Conservation (phyloP, 2,329 filamentous ascomycete genomes). For the Nigrospora oryzae region DNA sequence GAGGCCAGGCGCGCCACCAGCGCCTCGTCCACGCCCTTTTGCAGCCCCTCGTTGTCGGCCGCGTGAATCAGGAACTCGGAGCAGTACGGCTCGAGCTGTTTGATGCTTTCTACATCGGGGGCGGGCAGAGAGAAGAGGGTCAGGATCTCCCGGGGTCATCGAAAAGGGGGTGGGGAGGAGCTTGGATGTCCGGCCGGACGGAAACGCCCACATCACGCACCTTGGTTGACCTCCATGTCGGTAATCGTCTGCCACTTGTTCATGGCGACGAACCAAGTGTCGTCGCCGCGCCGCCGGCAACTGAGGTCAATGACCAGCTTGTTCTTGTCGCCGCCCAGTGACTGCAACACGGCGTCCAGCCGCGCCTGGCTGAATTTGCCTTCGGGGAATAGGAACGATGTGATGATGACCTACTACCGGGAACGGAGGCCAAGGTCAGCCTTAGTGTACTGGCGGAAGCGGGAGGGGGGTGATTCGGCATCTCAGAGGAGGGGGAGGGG, state of each 20-base stretch:
- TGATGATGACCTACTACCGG: slow-evolving; percentile 77
- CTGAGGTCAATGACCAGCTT: slow-evolving; percentile 94
- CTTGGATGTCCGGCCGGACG: not conserved
- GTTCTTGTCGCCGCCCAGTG: slow-evolving; percentile 63
- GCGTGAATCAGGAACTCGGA: slow-evolving; percentile 96
- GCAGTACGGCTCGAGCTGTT: slow-evolving; percentile 78
- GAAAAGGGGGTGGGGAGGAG: not conserved
- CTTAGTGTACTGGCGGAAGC: too few species aligned
- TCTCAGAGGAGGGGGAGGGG: too few species aligned
- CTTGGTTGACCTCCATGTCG: slow-evolving; percentile 85
- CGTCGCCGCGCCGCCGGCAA: slow-evolving; percentile 64
- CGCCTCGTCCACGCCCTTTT: slow-evolving; percentile 81
- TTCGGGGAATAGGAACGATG: slow-evolving; percentile 84
- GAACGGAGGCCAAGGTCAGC: too few species aligned
- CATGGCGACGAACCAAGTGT: slow-evolving; percentile 94
- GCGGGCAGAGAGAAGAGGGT: not conserved
- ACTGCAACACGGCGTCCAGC: slow-evolving; percentile 63
- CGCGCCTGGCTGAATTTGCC: slow-evolving; percentile 72
- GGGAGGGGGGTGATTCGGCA: too few species aligned
- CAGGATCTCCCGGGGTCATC: not conserved
- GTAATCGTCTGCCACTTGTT: slow-evolving; percentile 99
- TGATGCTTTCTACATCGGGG: slow-evolving; percentile 61
- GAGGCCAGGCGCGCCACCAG: slow-evolving; percentile 68
- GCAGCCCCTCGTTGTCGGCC: slow-evolving; percentile 91
- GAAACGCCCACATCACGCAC: slow-evolving; percentile 34